These are phyloP conservation scores for Fragaria vesca DNA, from an alignment of 306 rosid genomes.

Conservation along the genomic window DNA sequence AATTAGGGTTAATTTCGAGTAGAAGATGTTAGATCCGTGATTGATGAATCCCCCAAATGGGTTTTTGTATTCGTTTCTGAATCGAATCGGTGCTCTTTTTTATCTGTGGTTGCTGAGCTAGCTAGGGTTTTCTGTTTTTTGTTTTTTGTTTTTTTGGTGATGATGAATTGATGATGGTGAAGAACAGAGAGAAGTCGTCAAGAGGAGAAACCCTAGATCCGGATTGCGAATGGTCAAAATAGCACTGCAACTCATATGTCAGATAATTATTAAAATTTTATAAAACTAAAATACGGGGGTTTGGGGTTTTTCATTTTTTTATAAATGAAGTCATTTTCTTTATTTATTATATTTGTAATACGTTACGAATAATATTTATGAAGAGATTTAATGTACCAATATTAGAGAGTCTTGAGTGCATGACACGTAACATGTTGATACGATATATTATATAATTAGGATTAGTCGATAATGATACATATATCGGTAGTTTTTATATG, in stretches of 20 bases:
- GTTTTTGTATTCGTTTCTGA: not conserved
- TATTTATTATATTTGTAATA: not conserved
- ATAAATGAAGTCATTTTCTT: not conserved
- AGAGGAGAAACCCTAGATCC: conserved; percentile 95
- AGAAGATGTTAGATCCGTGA: conserved; percentile 56
- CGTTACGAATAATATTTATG: too few relatives aligned
- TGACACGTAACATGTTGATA: too few relatives aligned
- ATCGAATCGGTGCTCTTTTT: conserved; percentile 7
- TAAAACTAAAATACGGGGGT: not conserved
- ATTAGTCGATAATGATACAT: too few relatives aligned
- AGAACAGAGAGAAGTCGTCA: conserved; percentile 40
- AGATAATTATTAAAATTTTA: conserved; percentile 7
- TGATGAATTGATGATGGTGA: conserved; percentile 28
- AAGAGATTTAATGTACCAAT: too few relatives aligned
- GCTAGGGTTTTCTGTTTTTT: conserved; percentile 59
- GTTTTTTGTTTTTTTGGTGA: conserved; percentile 21
- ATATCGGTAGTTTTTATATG: rapidly evolving
- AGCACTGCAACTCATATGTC: conserved; percentile 31
- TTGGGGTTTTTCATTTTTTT: not conserved
- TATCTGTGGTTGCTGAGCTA: conserved; percentile 17
- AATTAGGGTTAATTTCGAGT: conserved; percentile 41
- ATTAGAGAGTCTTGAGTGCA: too few relatives aligned
- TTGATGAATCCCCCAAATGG: conserved; percentile 28
- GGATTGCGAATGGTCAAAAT: conserved; percentile 86
- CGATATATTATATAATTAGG: too few relatives aligned